Evolutionary conservation across 331 rosid genomes (phyloP).

Genomic region (Rhamnella rubrinervis): DNA sequence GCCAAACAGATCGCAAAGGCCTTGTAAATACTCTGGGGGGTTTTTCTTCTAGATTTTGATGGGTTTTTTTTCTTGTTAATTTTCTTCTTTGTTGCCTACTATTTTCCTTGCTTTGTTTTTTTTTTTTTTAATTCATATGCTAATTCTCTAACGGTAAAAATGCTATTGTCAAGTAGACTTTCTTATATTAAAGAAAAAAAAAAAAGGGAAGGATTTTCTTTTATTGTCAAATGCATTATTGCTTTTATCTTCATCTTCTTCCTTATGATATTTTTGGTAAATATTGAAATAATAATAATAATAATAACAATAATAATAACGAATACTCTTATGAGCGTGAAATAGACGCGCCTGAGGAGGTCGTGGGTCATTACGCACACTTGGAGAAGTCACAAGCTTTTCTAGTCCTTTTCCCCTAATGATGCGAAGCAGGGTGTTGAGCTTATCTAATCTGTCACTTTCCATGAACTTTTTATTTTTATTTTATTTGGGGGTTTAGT

Average conservation of each 20-base stretch:
- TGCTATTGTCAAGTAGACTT: too few species aligned
- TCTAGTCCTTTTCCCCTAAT: not conserved
- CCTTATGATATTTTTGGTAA: not conserved
- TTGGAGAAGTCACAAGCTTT: not conserved
- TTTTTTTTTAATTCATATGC: too few species aligned
- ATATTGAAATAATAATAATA: too few species aligned
- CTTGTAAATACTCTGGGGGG: slow-evolving; percentile 1
- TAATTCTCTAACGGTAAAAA: too few species aligned
- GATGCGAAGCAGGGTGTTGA: not conserved
- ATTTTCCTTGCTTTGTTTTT: not conserved
- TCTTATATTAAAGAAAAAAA: too few species aligned
- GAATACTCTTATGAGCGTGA: not conserved
- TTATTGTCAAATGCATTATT: too few species aligned
- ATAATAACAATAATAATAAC: too few species aligned
- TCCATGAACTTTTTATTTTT: not conserved
- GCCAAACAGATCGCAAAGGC: not conserved
- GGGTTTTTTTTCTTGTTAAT: slow-evolving; percentile 7
- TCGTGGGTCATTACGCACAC: not conserved
- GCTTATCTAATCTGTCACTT: slow-evolving; percentile 24
- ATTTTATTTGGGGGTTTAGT: not conserved
- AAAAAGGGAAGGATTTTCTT: too few species aligned
- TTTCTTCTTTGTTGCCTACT: slow-evolving; percentile 1
- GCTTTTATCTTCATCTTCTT: too few species aligned
- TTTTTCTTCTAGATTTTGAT: not conserved
- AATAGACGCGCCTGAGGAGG: slow-evolving; percentile 14